Evolutionary conservation across 2,329 filamentous ascomycete genomes (phyloP), one percentile per base, ranked within the genome.

Genomic region (Penicillium sp.): DNA sequence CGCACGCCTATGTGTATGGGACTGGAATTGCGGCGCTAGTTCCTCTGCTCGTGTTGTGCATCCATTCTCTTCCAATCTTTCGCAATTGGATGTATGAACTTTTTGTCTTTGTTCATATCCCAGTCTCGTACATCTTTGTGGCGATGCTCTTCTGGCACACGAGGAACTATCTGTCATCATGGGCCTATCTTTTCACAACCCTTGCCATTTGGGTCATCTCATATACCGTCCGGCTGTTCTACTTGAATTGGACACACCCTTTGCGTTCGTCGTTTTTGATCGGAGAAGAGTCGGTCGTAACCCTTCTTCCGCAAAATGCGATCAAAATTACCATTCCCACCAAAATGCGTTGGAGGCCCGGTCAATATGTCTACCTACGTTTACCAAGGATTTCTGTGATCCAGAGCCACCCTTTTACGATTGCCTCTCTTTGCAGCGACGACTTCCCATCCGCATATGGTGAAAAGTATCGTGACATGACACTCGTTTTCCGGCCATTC

Each of bases 291-390:
- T 92, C 91, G 0, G 90, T 91, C 27, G 87, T 97, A 39, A 94
- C 91, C 0, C 81, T 97, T 25, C 87, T 97, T 79, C 87, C 91
- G 3, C 92, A 97, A 68, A 93, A 95, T 69, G 91, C 91, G n/a
- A 88, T 97, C 77, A 97, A 97, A 73, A 85, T 97, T 65, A 97
- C 93, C 0, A 89, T 97, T 50, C 92, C 93, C 1, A 97, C 93
- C 0, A 91, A 93, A 73, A 90, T 95, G 83, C 87, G 85, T 60
- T 97, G 93, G 93, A 88, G 86, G 70, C 92, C 93, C 0, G 94
- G 93, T 5, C 94, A 97, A 74, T 97, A 95, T 66, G 89, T 97
- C 19, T 97, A 97, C 71, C 81, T 97, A 21, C 87, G 93, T 51
- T 96, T 97, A 88, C 93, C 93, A 0, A 91, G 91, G 1, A 92